Evolutionary conservation across 1,284 basidiomycete species (phyloP), one percentile per base, ranked within the genome.

Genomic region (Irpex rosettiformis): DNA sequence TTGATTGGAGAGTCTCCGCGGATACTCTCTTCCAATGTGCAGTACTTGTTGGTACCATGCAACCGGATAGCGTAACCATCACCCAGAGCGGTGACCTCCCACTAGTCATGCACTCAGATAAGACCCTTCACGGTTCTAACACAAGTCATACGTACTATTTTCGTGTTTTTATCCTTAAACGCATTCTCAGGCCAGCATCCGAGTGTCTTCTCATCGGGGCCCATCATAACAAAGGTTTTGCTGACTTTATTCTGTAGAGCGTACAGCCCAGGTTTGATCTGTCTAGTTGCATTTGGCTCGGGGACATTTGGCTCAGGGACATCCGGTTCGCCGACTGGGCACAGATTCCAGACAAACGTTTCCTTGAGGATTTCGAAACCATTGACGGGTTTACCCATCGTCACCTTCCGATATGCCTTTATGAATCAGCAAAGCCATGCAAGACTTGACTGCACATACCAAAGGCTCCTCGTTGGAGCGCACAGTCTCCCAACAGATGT

Each of bases 1-100:
- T 53, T 40, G 8, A 61, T 30, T 2, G 18, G 24, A n/a, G 43
- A 45, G 11, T 16, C 11, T 40, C 11, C n/a, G 11, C 5, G 4
- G 10, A n/a, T 47, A 10, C 30, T 48, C 6, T 29, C 11, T 54
- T 55, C 52, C 52, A 61, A n/a, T 6, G 57, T 58, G 8, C 57
- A 58, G 40, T 55, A 61, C 48, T 56, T 57, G 53, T 61, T 57
- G 6, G 60, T 56, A 3, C 60, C 57, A 11, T 30, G 48, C 3
- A 58, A 37, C 8, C 57, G 52, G 5, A 61, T 61, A 8, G 60
- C 40, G 24, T 58, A 61, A 5, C 60, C 60, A 5, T 40, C 43
- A 10, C 60, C 60, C 1, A 58, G 13, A 13, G 56, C 53, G 10
- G 10, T 22, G 7, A 61, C 55, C 30, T 61, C 60, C 60, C 60